Base-by-base conservation (phyloP, 192 early-diverging fungal genomes). In the Helicostylum pulchrum region DNA sequence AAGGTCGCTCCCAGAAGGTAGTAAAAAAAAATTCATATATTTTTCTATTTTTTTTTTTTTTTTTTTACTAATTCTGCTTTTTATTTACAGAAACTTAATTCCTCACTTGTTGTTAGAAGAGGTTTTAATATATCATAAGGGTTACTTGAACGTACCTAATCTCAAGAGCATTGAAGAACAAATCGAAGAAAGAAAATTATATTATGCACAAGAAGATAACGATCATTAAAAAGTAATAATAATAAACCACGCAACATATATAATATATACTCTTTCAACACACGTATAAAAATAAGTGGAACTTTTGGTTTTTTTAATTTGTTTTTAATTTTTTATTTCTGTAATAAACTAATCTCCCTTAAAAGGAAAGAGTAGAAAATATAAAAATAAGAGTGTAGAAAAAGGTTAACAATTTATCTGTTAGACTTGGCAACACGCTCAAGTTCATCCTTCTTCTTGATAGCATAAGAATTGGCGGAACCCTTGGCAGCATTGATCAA, bases 361-460 rank as follows among this genome's bases (percentile, higher is more conserved):
- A 12, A 9, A 1, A 9, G 1, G 10, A 48, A 48, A 17, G 46
- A 14, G 12, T 15, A 17, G 17, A 48, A 11, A 12, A 48, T 17
- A 19, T 19, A 48, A 14, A 48, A 48, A 48, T 1, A 15, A 19
- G 17, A 48, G 46, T 17, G 17, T 19, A 15, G 46, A 15, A 48
- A 47, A n/a, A 15, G 12, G 17, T 6, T 17, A 48, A 48, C 46
- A 14, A 48, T 48, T 48, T 48, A 48, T 17, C 46, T 14, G 17
- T 67, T 72, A 60, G 54, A 82, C 74, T 90, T 92, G 75, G 89
- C 90, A 75, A 91, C 90, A 91, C 92, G 91, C 81, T 84, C 92
- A 60, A 95, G 80, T 77, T 96, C 95, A 80, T 96, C 96, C 92
- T 99, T 99, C 94, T 97, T 97, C 88, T 97, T 99, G 91, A 97